Conservation (phyloP, 176 grass and related monocot species). For the Tillandsia fasciculata region DNA sequence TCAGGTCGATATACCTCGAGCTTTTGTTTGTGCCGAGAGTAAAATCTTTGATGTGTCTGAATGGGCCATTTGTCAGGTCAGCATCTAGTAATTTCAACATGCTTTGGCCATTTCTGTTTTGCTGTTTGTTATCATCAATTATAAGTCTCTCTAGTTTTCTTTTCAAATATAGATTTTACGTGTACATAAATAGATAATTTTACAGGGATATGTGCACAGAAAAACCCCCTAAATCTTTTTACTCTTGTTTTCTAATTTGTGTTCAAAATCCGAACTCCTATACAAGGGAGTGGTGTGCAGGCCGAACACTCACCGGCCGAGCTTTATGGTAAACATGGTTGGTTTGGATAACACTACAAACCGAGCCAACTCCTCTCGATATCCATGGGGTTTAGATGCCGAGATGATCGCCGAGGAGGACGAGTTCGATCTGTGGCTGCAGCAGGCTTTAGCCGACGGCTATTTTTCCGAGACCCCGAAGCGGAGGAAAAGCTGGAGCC, state of each 20-base stretch:
- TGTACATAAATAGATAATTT: too few relatives aligned
- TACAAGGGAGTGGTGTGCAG: constrained; percentile 95
- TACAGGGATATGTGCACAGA: too few relatives aligned
- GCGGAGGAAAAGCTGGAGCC: constrained; percentile 93
- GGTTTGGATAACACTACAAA: constrained; percentile 59
- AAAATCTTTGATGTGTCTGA: constrained; percentile 99
- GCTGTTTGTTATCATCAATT: too few relatives aligned
- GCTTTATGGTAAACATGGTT: constrained; percentile 99
- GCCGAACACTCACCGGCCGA: constrained; percentile 92
- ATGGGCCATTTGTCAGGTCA: constrained; percentile 98
- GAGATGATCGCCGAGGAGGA: constrained; percentile 87
- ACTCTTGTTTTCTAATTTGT: background rate
- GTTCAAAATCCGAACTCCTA: background rate
- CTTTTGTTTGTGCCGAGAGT: constrained; percentile 99
- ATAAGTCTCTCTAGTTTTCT: too few relatives aligned
- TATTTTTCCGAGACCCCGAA: constrained; percentile 86
- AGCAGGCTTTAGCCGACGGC: constrained; percentile 84
- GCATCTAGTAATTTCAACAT: too few relatives aligned
- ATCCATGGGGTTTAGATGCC: constrained; percentile 78
- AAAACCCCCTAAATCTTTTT: too few relatives aligned
- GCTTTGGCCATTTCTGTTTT: too few relatives aligned
- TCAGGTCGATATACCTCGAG: constrained; percentile 92
- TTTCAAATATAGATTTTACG: too few relatives aligned
- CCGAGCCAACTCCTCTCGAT: constrained; percentile 52
- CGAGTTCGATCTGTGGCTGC: constrained; percentile 70